Conservation (phyloP, 163 green algal genomes). For the Chlamydomonas reinhardtii region DNA sequence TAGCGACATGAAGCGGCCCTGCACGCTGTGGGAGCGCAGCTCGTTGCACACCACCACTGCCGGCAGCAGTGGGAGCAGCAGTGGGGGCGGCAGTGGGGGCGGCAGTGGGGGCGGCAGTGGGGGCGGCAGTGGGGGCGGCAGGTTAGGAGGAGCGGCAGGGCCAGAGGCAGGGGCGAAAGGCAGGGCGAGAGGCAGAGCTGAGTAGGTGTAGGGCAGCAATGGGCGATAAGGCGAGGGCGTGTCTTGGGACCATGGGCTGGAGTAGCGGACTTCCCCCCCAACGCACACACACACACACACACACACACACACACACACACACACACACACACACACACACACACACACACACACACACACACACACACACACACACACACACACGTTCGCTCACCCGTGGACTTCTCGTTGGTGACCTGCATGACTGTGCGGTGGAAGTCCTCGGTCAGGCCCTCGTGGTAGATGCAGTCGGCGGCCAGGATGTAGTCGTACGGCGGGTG, state of each 20-base stretch:
- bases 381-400: slow-evolving; percentile 61
- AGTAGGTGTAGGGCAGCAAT: too few species aligned
- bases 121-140: too few species aligned
- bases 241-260: too few species aligned
- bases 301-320: too few species aligned
- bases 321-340: too few species aligned
- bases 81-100: background rate
- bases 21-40: slow-evolving; percentile 82
- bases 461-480: slow-evolving; percentile 92
- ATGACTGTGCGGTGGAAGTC: slow-evolving; percentile 80
- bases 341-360: background rate
- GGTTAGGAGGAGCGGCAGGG: too few species aligned
- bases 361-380: background rate
- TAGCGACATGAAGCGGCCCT: slow-evolving; percentile 76
- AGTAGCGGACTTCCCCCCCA: too few species aligned
- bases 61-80: background rate
- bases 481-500: slow-evolving; percentile 85
- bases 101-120: too few species aligned
- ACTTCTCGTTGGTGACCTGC: slow-evolving; percentile 68
- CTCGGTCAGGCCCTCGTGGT: slow-evolving; percentile 81
- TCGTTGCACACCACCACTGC: slow-evolving; percentile 89
- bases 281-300: too few species aligned
- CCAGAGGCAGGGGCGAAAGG: too few species aligned
- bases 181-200: too few species aligned
- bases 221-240: too few species aligned